Percentiles rank a stretch among this genome's conserved stretches.
These are phyloP conservation scores for Penicillium subrubescens DNA, from an alignment of 495 filamentous ascomycete genomes.

Conservation along the genomic window DNA sequence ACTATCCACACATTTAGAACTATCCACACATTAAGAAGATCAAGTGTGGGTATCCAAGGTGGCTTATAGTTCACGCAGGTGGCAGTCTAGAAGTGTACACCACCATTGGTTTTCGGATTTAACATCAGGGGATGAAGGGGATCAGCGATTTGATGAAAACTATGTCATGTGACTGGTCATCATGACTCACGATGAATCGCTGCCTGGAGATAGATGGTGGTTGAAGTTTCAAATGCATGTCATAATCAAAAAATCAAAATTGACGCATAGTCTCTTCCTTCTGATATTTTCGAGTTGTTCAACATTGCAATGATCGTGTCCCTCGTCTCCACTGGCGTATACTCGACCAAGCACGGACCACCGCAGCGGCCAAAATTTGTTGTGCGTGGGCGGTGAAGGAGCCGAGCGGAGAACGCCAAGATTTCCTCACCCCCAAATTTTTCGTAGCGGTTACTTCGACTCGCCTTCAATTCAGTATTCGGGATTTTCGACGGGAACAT, in stretches of 20 bases:
- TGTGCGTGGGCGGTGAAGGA: slow-evolving; percentile 36
- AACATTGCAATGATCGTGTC: not conserved
- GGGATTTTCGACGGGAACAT: slow-evolving; percentile 25
- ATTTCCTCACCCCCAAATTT: slow-evolving; percentile 47
- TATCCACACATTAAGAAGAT: not conserved
- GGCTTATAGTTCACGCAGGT: not conserved
- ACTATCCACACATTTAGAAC: too few species aligned
- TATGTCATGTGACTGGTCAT: not conserved
- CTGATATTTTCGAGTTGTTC: not conserved
- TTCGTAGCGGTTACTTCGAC: slow-evolving; percentile 27
- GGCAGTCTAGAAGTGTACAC: not conserved
- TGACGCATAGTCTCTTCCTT: too few species aligned
- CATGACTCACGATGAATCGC: slow-evolving; percentile 1
- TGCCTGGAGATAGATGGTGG: not conserved
- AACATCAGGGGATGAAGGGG: not conserved
- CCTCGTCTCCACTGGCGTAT: not conserved
- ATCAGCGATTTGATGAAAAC: not conserved
- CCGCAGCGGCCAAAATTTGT: slow-evolving; percentile 16
- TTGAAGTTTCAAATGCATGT: not conserved
- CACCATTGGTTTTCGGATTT: not conserved
- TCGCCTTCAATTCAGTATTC: slow-evolving; percentile 2
- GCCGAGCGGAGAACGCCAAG: slow-evolving; percentile 47
- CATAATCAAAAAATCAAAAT: not conserved
- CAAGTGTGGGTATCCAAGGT: not conserved
- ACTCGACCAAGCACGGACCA: slow-evolving; percentile 20